Evolutionary conservation across 768 basidiomycete genomes (phyloP).

Genomic region (Tephrocybe sp.): DNA sequence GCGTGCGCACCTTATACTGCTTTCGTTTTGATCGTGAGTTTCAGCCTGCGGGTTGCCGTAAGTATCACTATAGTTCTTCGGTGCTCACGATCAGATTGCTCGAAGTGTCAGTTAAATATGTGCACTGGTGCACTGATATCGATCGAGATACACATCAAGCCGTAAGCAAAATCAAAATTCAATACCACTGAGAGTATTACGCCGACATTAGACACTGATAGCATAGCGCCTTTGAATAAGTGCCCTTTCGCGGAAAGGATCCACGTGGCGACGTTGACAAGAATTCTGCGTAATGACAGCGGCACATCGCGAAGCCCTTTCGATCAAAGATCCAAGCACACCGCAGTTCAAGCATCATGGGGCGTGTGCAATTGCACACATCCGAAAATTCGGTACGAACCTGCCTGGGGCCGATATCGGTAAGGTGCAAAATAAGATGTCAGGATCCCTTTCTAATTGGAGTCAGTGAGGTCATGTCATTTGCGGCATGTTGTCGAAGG

Average conservation of each 20-base stretch:
- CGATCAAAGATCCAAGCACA: slow-evolving; percentile 16
- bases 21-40: slow-evolving; percentile 5
- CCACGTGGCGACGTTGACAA: not conserved
- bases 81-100: too few species aligned
- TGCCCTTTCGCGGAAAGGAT: not conserved
- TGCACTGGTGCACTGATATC: too few species aligned
- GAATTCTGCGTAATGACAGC: not conserved
- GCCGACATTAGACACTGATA: not conserved
- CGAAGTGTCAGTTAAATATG: too few species aligned
- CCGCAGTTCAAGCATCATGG: slow-evolving; percentile 3
- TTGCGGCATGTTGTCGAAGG: not conserved
- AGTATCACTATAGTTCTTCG: too few species aligned
- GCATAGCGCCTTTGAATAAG: not conserved
- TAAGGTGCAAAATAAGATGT: not conserved
- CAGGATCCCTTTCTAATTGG: not conserved
- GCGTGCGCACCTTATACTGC: not conserved
- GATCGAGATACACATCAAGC: not conserved
- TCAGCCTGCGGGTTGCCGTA: not conserved
- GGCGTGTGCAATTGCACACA: not conserved
- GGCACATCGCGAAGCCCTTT: slow-evolving; percentile 3
- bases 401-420: not conserved
- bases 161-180: not conserved
- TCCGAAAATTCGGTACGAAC: slow-evolving; percentile 1
- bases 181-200: not conserved
- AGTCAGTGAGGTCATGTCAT: too few species aligned